Evolutionary conservation across 306 rosid genomes (phyloP), one percentile per base, ranked within the genome.

Genomic region (Sechiopsis laciniata): DNA sequence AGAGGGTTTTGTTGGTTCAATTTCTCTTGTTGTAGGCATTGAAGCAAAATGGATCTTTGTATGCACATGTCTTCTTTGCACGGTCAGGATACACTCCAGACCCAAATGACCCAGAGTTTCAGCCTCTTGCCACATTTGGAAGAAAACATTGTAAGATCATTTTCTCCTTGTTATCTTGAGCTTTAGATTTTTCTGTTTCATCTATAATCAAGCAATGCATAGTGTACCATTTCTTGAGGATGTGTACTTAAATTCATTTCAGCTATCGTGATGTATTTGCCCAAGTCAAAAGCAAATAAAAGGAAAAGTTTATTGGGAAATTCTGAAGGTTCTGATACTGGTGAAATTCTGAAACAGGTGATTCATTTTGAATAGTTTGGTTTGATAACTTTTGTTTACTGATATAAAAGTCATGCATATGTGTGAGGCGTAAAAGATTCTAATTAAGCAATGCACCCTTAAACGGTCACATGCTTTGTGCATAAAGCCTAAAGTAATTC

Each of bases 41-140:
- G 82, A 87, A 87, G 85, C 82, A 87, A 76, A 94, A 94, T 76
- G 99, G 92, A 62, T 86, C 88, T 77, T 50, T 90, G n/a, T 89
- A 84, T 74, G 96, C 88, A 55, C 97, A 94, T 76, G 97, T 87
- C 71, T 94, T 84, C 92, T 89, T 91, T 81, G 89, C 96, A 19
- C 95, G 83, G 72, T 87, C 99, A 40, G 99, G 99, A 55, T 91
- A 72, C 78, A 83, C 96, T 2, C 86, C 92, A 1, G 99, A 94
- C 79, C 99, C 99, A 52, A 86, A 29, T 78, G 96, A 94, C 79
- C 99, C 96, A 0, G 99, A 91, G 78, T 94, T 85, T 80, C 88
- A 80, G 80, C 92, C 92, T 72, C 87, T 86, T 11, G 82, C 91
- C 61, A 87, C 88, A 35, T 94, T 91, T 75, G 92, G 94, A 61